Base-by-base conservation (phyloP, 768 basidiomycete species). In the Hirschioporus abietinus region DNA sequence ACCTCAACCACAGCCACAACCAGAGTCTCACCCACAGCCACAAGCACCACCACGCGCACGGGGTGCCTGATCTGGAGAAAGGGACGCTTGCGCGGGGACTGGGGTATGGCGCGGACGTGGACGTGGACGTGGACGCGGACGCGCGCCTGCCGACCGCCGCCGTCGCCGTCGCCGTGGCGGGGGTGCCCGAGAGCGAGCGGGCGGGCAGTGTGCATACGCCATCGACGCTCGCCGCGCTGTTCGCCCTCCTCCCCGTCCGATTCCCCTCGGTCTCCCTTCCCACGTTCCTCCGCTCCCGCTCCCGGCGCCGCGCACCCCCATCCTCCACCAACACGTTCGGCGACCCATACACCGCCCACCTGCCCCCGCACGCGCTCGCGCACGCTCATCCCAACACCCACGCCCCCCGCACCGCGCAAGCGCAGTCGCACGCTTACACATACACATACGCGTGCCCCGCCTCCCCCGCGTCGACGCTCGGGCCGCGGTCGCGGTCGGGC, bases 361-460 rank as follows among this genome's bases (percentile, higher is more conserved):
- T 30, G 6, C 42, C 4, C 3, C 42, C 42, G 5, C 15, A 20
- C 12, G 4, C 42, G 42, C 42, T 5, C 3, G 5, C 42, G 5
- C 15, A 20, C 12, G 4, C 42, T 3, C 42, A 52, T 12, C 42
- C 42, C 42, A 52, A 12, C 12, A 15, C 42, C 15, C 12, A 52
- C 15, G 3, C 42, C 42, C 42, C 12, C 12, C 12, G 15, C 42
- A 52, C 12, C 20, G 3, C 42, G 20, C 42, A 52, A 3, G 4
- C 42, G 20, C 42, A 52, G 75, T 36, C 71, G 75, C 25, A 30
- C 63, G 35, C 10, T 18, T 35, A 60, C 73, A 35, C 74, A 20
- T n/a, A 65, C 76, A 52, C 78, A 78, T 58, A 71, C 76, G 17
- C 73, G 71, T 26, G 74, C 71, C 20, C 73, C 76, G 68, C 42